Evolutionary conservation across 2,329 filamentous ascomycete genomes (phyloP), one percentile per base, ranked within the genome.

Genomic region (Colletotrichum limetticola): DNA sequence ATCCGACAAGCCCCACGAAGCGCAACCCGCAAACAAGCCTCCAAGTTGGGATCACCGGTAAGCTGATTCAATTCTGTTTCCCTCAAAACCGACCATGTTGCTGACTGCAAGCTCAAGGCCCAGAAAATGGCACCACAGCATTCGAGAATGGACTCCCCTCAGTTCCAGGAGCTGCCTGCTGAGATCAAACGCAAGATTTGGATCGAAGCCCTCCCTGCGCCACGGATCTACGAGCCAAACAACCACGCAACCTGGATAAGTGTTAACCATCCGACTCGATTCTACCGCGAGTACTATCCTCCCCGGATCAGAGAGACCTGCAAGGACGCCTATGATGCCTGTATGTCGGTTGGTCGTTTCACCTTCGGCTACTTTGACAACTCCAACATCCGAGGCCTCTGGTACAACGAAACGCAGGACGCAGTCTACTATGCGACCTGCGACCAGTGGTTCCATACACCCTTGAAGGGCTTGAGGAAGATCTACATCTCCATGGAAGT

Each of bases 351-450:
- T 6, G 53, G 66, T 3, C 24, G 11, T 7, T 69, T 58, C 22
- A 24, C 26, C 5, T 69, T 65, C 12, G 60, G 53, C 26, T 69
- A 26, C 11, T 59, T 26, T n/a, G 12, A 5, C 5, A 35, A 53
- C 12, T 11, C 30, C 11, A 9, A 22, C 28, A 42, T 69, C 11
- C 37, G 67, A 5, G 60, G 53, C 11, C n/a, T 53, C 4, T 65
- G 60, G 60, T 65, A 9, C 53, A 69, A 69, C 42, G 14, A 58
- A 5, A 14, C 3, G 4, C 24, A 2, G 11, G 67, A 69, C 12
- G 53, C 42, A 1, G 9, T 69, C 1, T 65, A 59, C 3, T 65
- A 28, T 32, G 19, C 53, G 2, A n/a, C n/a, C 8, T 3, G 8
- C 3, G 6, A 11, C 5, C 46, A 55, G 19, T 35, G 28, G n/a